Conservation (phyloP, 2,329 filamentous ascomycete genomes). For the Colletotrichum somersetense region DNA sequence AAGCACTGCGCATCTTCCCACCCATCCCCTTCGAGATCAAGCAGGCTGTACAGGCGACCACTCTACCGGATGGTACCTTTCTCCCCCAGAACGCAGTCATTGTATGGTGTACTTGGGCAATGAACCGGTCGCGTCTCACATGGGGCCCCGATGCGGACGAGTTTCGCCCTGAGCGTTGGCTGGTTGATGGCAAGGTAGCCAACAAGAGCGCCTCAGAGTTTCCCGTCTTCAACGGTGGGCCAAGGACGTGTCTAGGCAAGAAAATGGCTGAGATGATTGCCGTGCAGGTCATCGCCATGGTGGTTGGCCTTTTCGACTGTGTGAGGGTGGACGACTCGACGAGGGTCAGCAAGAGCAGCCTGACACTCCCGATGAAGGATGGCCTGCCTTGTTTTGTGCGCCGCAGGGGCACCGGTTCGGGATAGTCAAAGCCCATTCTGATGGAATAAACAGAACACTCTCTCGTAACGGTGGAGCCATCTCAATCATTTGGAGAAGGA, state of each 20-base stretch:
- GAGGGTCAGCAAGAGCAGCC: constrained; percentile 69
- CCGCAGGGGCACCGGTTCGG: constrained; percentile 1
- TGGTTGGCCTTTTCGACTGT: constrained; percentile 66
- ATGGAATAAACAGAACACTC: background rate
- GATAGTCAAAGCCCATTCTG: background rate
- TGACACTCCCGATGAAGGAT: constrained; percentile 74
- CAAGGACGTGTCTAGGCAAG: constrained; percentile 72
- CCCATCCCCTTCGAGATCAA: constrained; percentile 77
- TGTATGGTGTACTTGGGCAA: constrained; percentile 74
- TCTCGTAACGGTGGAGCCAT: background rate
- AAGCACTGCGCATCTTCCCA: constrained; percentile 71
- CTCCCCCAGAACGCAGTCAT: constrained; percentile 67
- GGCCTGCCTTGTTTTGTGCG: constrained; percentile 64
- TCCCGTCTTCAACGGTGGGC: constrained; percentile 74
- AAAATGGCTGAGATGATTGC: constrained; percentile 74
- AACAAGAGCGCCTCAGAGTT: constrained; percentile 66
- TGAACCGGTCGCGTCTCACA: constrained; percentile 67
- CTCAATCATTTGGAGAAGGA: background rate
- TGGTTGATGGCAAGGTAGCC: constrained; percentile 57
- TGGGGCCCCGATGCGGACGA: constrained; percentile 69
- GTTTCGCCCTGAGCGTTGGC: constrained; percentile 70
- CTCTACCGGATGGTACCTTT: constrained; percentile 71
- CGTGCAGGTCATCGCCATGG: constrained; percentile 65
- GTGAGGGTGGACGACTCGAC: constrained; percentile 57
- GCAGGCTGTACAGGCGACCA: constrained; percentile 64